Conservation (phyloP, 2,329 filamentous ascomycete species). For the Colletotrichum sp. region DNA sequence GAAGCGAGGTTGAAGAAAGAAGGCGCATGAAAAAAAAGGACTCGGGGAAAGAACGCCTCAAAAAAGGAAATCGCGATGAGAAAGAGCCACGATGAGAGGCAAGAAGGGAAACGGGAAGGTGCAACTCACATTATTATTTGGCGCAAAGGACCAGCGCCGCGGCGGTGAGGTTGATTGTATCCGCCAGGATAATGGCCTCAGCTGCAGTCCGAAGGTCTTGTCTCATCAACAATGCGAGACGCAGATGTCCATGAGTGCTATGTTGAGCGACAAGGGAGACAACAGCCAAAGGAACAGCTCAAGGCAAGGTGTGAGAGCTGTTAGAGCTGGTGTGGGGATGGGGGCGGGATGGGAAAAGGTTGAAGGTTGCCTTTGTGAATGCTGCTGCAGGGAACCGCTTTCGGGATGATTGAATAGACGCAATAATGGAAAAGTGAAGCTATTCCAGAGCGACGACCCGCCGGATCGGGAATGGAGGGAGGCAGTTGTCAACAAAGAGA, state of each 20-base stretch:
- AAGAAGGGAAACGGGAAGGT: not conserved
- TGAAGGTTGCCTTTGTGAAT: not conserved
- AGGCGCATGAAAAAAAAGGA: not conserved
- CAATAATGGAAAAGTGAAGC: slow-evolving; percentile 10
- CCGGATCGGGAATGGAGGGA: slow-evolving; percentile 21
- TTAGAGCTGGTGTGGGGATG: not conserved
- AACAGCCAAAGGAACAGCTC: not conserved
- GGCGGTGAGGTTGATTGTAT: not conserved
- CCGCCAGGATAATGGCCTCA: not conserved
- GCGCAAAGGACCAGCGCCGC: not conserved
- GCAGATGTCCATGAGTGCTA: slow-evolving; percentile 8
- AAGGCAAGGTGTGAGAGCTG: not conserved
- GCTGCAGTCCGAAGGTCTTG: not conserved
- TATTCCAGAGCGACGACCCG: slow-evolving; percentile 18
- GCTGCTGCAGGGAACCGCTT: slow-evolving; percentile 1
- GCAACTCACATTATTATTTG: slow-evolving; percentile 20
- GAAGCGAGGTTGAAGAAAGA: not conserved
- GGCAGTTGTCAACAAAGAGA: slow-evolving; percentile 19
- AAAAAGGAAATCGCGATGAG: not conserved
- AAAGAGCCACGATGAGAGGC: not conserved
- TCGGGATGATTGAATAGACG: not conserved
- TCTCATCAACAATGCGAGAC: slow-evolving; percentile 14
- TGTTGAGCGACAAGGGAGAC: slow-evolving; percentile 14
- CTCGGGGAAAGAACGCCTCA: not conserved
- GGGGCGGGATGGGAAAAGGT: not conserved